Percentiles rank a stretch among this genome's conserved stretches.
These are phyloP conservation scores for Styphnolobium japonicum DNA, from an alignment of 306 rosid genomes.

Conservation along the genomic window DNA sequence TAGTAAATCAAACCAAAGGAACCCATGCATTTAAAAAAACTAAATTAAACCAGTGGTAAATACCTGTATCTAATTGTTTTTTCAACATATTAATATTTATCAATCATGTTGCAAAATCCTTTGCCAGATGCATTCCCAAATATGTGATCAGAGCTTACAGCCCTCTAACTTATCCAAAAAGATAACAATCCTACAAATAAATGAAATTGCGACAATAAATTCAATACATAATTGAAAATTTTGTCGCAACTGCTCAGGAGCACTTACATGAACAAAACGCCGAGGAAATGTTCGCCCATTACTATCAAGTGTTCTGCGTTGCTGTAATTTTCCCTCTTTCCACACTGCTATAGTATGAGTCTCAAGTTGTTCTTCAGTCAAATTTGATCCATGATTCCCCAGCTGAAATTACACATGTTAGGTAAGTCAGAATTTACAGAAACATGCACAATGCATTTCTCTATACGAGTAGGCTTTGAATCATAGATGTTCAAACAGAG, in stretches of 20 bases:
- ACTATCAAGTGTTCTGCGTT: constrained; percentile 29
- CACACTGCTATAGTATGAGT: constrained; percentile 64
- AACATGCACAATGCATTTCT: constrained; percentile 2
- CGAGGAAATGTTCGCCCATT: constrained; percentile 29
- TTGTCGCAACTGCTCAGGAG: neutral
- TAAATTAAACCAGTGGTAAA: neutral
- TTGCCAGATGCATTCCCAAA: neutral
- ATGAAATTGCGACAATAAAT: neutral
- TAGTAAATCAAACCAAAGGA: neutral
- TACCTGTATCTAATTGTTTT: neutral
- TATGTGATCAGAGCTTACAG: neutral
- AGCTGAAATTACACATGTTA: constrained; percentile 41
- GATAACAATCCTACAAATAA: neutral
- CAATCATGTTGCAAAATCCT: neutral
- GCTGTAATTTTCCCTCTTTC: constrained; percentile 49
- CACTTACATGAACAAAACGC: constrained; percentile 58
- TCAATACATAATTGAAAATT: neutral
- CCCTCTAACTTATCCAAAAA: neutral
- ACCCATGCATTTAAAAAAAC: neutral
- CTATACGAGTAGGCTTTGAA: neutral
- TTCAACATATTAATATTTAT: neutral
- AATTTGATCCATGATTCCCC: constrained; percentile 49
- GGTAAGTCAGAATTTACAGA: neutral
- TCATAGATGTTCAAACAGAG: neutral
- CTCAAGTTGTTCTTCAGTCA: constrained; percentile 62